phyloP scores from a whole-genome alignment of 2,329 filamentous ascomycete species.

The Blastomyces emzantsi region DNA sequence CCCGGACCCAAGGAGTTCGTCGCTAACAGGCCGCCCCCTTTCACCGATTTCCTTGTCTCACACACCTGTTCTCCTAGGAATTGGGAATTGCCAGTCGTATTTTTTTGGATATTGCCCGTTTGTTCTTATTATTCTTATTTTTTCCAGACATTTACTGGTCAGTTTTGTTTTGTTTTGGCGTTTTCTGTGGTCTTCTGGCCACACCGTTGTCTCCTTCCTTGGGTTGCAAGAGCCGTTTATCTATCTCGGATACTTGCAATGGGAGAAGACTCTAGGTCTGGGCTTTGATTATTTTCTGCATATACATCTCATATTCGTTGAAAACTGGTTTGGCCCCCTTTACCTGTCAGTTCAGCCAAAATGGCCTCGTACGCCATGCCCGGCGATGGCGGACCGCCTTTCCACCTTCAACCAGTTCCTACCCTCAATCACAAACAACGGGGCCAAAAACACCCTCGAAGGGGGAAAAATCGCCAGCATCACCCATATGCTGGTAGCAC shows the following conservation, averaged over 20 bases:
- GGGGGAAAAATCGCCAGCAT: constrained; percentile 16
- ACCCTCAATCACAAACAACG: constrained; percentile 12
- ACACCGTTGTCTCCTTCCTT: neutral
- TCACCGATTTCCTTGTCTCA: neutral
- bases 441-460: constrained; percentile 15
- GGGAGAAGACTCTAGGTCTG: neutral
- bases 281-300: neutral
- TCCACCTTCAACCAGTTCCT: constrained; percentile 11
- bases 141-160: neutral
- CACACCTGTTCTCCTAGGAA: neutral
- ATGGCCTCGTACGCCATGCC: constrained; percentile 13
- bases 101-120: neutral
- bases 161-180: neutral
- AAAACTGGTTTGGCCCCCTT: neutral
- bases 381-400: constrained; percentile 4
- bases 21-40: neutral
- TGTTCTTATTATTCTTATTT: neutral
- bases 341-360: neutral
- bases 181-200: neutral
- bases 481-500: constrained; percentile 9
- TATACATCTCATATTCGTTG: neutral
- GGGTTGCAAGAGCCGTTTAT: neutral
- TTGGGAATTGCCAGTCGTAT: neutral
- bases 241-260: neutral
- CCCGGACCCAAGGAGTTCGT: neutral